Evolutionary conservation across 176 grass and related monocot species (phyloP), one percentile per base, ranked within the genome.

Genomic region (Paspalum notatum): DNA sequence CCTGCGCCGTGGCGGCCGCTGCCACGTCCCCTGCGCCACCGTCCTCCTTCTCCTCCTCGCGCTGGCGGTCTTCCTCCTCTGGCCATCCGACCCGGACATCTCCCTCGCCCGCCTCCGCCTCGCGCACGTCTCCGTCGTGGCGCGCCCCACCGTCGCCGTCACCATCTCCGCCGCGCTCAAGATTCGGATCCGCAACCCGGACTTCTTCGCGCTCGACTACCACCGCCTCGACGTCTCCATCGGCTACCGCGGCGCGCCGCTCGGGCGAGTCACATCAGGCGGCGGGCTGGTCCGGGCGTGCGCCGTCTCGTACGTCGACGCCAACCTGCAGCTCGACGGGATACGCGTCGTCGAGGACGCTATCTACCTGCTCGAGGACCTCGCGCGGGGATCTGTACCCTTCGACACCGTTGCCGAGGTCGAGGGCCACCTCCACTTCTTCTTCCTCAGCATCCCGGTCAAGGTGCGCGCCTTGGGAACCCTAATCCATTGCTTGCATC

Each of bases 351-450:
- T 91, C 17, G 84, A 85, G 85, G 88, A 97, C 62, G 83, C 87
- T 8, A 56, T 97, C 81, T 93, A 91, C 81, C 87, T 97, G 50
- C 79, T 97, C 72, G 89, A 93, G 88, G 94, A 97, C 66, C 83
- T 93, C 45, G 69, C 77, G 0, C 39, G 82, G 45, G 94, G 91
- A 0, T 97, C 91, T 5, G 74, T 97, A 44, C 91, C 94, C 11
- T 93, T 93, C 78, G 94, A 93, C 59, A 61, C 94, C 62, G 18
- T 97, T 17, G 87, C 75, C 20, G 44, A 93, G 80, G 86, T 97
- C 26, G 86, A 93, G 79, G 94, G 94, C 9, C 70, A 61, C 50
- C 83, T 97, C 9, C 83, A 6, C 62, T 52, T 93, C 46, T 80
- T 97, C 81, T 91, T 93, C 83, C 78, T 93, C 76, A 69, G 69